Evolutionary conservation across 1,284 basidiomycete genomes (phyloP).

Genomic region (Pseudomicrostroma phylloplanum): DNA sequence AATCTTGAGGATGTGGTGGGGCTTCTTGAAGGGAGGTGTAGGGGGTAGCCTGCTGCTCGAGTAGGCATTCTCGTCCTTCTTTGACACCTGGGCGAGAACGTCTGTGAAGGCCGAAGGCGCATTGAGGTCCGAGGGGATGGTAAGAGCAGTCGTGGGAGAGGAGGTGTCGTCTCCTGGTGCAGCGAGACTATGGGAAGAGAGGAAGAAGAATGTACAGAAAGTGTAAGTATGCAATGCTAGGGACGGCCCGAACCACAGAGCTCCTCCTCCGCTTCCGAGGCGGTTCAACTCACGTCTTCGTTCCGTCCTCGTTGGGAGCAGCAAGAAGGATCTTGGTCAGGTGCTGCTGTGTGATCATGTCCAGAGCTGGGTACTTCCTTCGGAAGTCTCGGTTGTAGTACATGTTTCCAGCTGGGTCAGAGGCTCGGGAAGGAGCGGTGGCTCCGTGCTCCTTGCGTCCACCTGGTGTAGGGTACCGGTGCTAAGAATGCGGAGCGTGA

Average conservation of each 20-base stretch:
- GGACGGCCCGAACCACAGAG: too few species aligned
- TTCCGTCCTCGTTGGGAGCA: constrained; percentile 59
- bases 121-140: constrained; percentile 39
- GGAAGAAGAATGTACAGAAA: too few species aligned
- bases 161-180: constrained; percentile 24
- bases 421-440: constrained; percentile 73
- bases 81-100: constrained; percentile 45
- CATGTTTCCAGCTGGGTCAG: constrained; percentile 34
- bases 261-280: too few species aligned
- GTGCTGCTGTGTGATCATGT: constrained; percentile 47
- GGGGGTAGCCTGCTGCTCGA: constrained; percentile 42
- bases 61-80: constrained; percentile 27
- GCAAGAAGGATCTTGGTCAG: constrained; percentile 71
- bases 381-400: constrained; percentile 94
- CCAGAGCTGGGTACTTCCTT: constrained; percentile 76
- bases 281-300: constrained; percentile 35
- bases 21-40: constrained; percentile 41
- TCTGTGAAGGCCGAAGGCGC: constrained; percentile 48
- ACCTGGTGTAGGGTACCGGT: constrained; percentile 78
- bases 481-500: constrained; percentile 52
- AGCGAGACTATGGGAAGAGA: constrained; percentile 20
- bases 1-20: constrained; percentile 44
- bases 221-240: too few species aligned
- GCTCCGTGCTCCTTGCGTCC: constrained; percentile 78
- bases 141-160: constrained; percentile 34